These are phyloP conservation scores for Xylariales sp. DNA, from an alignment of 2,329 filamentous ascomycete species.

Conservation along the genomic window DNA sequence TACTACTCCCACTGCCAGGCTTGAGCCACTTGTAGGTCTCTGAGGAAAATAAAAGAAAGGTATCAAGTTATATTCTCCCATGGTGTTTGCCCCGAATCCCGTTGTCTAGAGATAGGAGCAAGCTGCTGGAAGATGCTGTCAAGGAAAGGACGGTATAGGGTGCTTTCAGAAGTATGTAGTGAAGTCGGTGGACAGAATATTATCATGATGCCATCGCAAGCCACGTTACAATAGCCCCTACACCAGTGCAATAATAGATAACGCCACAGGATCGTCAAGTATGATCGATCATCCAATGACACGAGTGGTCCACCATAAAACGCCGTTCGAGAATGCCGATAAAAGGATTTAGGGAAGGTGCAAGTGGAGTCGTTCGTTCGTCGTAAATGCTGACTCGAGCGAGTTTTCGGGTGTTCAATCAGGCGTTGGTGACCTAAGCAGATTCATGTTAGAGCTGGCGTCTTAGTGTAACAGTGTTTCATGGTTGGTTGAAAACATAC, in stretches of 20 bases:
- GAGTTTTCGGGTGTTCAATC: slow-evolving; percentile 11
- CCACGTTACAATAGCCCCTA: slow-evolving; percentile 17
- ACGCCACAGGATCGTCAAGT: slow-evolving; percentile 26
- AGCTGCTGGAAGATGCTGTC: slow-evolving; percentile 14
- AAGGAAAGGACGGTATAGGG: slow-evolving; percentile 25
- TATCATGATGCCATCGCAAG: too few species aligned
- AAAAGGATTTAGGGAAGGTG: slow-evolving; percentile 17
- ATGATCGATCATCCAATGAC: slow-evolving; percentile 24
- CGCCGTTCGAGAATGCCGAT: slow-evolving; percentile 28
- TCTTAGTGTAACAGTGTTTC: too few species aligned
- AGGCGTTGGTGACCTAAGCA: slow-evolving; percentile 29
- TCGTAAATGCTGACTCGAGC: slow-evolving; percentile 23
- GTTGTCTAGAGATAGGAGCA: too few species aligned
- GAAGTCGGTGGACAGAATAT: too few species aligned
- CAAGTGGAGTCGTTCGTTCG: slow-evolving; percentile 26
- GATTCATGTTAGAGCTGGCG: slow-evolving; percentile 9
- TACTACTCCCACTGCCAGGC: too few species aligned
- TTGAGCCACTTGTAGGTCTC: too few species aligned
- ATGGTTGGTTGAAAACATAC: too few species aligned
- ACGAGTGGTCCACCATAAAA: slow-evolving; percentile 26
- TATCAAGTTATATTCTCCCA: too few species aligned
- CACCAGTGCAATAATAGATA: slow-evolving; percentile 23
- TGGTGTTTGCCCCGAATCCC: too few species aligned
- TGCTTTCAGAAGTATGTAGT: slow-evolving; percentile 14
- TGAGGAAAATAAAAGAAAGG: too few species aligned